These are phyloP conservation scores for Ceratocystiopsis minuta DNA, from an alignment of 2,329 filamentous ascomycete genomes.

Conservation along the genomic window DNA sequence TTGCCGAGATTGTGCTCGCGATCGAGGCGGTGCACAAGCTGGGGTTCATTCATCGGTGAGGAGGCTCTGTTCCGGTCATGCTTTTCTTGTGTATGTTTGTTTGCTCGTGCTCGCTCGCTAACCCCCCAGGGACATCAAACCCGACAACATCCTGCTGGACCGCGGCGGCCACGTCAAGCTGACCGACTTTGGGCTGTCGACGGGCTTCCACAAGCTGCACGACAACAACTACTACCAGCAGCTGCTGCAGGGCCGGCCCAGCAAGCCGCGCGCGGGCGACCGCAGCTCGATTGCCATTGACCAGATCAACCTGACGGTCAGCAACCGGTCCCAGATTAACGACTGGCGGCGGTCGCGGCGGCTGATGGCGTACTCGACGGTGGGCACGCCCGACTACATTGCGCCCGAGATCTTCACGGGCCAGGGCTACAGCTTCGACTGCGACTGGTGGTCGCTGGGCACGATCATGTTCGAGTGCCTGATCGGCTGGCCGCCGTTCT, in stretches of 20 bases:
- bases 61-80: too few species aligned
- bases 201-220: conserved; percentile 93
- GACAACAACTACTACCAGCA: conserved; percentile 98
- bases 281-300: conserved; percentile 90
- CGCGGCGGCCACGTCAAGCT: conserved; percentile 93
- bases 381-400: conserved; percentile 96
- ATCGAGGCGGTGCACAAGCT: conserved; percentile 97
- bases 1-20: conserved; percentile 94
- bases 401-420: conserved; percentile 96
- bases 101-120: not conserved
- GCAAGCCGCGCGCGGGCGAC: conserved; percentile 47
- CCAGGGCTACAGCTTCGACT: conserved; percentile 88
- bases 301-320: conserved; percentile 95
- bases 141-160: conserved; percentile 93
- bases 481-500: conserved; percentile 97
- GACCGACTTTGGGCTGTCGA: conserved; percentile 94
- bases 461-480: conserved; percentile 99
- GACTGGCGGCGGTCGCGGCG: conserved; percentile 94
- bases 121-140: conserved; percentile 77
- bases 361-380: conserved; percentile 93
- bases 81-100: not conserved
- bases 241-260: conserved; percentile 60
- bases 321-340: conserved; percentile 94
- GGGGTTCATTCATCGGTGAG: conserved; percentile 75
- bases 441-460: conserved; percentile 97